These are phyloP conservation scores for Jacaranda copaia DNA, from an alignment of 257 asterid genomes.

Conservation along the genomic window DNA sequence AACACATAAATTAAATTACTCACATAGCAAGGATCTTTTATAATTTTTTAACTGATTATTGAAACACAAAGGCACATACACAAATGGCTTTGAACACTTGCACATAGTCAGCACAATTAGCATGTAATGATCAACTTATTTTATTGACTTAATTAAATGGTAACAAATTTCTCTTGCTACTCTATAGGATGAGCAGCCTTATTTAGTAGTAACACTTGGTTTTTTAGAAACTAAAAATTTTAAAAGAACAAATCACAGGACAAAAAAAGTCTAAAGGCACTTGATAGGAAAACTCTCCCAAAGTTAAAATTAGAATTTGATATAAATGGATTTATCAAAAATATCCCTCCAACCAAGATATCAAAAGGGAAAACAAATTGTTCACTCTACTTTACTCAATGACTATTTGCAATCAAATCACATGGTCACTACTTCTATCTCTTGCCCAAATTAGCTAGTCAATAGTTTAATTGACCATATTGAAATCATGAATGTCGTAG, in stretches of 20 bases:
- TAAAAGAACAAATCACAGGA: background rate
- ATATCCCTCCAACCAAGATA: background rate
- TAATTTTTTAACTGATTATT: background rate
- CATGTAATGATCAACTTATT: background rate
- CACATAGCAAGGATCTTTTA: background rate
- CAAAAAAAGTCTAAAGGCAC: background rate
- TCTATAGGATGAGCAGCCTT: slow-evolving; percentile 1
- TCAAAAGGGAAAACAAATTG: background rate
- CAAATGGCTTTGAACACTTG: background rate
- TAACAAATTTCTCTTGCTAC: background rate
- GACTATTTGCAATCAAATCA: background rate
- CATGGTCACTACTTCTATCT: slow-evolving; percentile 22
- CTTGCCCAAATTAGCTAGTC: background rate
- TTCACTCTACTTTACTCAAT: background rate
- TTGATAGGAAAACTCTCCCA: background rate
- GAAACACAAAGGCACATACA: background rate
- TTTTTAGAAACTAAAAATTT: background rate
- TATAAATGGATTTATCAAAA: slow-evolving; percentile 2
- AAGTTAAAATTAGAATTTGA: background rate
- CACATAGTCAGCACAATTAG: background rate
- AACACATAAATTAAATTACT: background rate
- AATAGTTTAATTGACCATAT: background rate
- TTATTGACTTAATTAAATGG: background rate
- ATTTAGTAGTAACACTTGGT: background rate
- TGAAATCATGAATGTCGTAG: slow-evolving; percentile 23